Conservation (phyloP, 2,329 filamentous ascomycete species). For the Ceratocystis cubensis region DNA sequence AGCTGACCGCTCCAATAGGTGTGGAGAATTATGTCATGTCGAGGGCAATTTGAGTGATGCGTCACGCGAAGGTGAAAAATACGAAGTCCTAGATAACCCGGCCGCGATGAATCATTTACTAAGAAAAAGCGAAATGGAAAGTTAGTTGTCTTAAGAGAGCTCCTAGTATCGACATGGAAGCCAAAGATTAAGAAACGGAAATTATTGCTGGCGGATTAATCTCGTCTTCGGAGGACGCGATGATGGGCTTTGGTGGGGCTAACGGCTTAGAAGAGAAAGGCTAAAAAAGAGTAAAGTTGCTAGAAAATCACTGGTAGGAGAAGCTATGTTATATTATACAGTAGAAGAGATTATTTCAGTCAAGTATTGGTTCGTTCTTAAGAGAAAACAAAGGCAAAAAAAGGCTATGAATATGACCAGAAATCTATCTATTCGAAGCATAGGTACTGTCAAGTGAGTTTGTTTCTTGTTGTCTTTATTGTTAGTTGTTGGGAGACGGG, state of each 20-base stretch:
- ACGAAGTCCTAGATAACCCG: neutral
- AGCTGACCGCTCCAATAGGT: no score
- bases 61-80: neutral
- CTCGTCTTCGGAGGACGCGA: neutral
- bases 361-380: no score
- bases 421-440: no score
- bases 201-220: neutral
- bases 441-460: no score
- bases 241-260: neutral
- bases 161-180: neutral
- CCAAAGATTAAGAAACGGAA: neutral
- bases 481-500: neutral
- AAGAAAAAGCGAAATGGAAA: neutral
- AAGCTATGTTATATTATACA: no score
- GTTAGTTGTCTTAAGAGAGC: neutral
- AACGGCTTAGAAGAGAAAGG: neutral
- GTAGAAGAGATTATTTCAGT: no score
- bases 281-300: neutral
- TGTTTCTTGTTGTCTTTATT: neutral
- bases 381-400: no score
- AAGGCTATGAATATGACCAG: no score
- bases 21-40: no score
- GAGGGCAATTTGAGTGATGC: neutral
- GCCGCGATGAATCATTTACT: neutral
- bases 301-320: no score